Percentiles rank a stretch among this genome's conserved stretches.
These are phyloP conservation scores for Hypoxylon rubiginosum DNA, from an alignment of 2,329 filamentous ascomycete genomes.

Conservation along the genomic window DNA sequence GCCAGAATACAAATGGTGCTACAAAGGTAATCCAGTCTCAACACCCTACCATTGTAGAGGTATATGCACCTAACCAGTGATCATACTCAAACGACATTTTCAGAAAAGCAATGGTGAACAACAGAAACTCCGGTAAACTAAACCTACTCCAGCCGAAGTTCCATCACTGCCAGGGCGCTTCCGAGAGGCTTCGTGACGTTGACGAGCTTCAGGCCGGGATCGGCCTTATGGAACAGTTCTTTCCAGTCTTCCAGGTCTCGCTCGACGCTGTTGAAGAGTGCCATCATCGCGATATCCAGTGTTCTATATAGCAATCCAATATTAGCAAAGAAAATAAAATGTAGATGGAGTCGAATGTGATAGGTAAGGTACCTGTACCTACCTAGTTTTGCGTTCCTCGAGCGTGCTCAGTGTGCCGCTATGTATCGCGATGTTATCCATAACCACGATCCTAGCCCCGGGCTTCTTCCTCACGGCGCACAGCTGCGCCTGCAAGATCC, in stretches of 20 bases:
- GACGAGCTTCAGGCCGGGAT: slow-evolving; percentile 51
- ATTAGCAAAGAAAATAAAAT: background rate
- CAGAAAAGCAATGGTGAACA: background rate
- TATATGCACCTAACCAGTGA: background rate
- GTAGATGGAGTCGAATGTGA: background rate
- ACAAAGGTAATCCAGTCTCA: background rate
- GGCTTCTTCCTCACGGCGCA: slow-evolving; percentile 55
- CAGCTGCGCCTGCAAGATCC: slow-evolving; percentile 49
- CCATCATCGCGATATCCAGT: slow-evolving; percentile 59
- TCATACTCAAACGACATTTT: background rate
- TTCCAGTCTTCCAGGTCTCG: slow-evolving; percentile 55
- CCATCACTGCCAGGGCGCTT: slow-evolving; percentile 41
- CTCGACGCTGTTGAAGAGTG: slow-evolving; percentile 58
- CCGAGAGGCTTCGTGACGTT: slow-evolving; percentile 38
- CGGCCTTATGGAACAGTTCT: slow-evolving; percentile 53
- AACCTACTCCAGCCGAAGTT: slow-evolving; percentile 31
- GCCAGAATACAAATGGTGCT: background rate
- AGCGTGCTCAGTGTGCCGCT: slow-evolving; percentile 37
- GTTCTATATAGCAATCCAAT: slow-evolving; percentile 35
- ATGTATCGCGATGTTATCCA: slow-evolving; percentile 41
- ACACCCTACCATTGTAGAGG: background rate
- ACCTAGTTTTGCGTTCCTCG: slow-evolving; percentile 43
- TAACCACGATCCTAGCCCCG: slow-evolving; percentile 46
- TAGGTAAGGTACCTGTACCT: background rate
- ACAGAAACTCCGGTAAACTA: background rate